Percentiles rank a stretch among this genome's conserved stretches.
Conservation (phyloP, 2,329 filamentous ascomycete genomes). For the Diaporthe sp. region DNA sequence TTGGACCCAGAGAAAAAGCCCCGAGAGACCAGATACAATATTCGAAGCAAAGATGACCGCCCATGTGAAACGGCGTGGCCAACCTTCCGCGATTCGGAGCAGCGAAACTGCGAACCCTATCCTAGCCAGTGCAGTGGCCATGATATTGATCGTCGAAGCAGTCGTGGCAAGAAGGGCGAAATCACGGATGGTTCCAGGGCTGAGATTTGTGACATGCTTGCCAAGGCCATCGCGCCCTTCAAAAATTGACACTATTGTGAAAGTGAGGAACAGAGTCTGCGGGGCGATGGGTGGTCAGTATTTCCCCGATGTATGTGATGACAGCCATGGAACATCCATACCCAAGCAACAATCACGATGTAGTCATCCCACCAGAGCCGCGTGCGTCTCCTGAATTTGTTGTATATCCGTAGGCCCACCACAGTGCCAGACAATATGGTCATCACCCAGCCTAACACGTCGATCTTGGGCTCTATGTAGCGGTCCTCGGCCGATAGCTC, state of each 20-base stretch:
- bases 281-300: neutral
- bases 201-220: constrained; percentile 14
- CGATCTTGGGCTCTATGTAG: constrained; percentile 12
- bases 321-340: neutral
- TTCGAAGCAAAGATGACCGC: constrained; percentile 8
- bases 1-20: constrained; percentile 14
- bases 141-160: neutral
- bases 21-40: constrained; percentile 11
- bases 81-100: constrained; percentile 2
- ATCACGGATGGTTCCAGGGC: neutral
- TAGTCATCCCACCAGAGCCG: constrained; percentile 29
- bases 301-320: neutral
- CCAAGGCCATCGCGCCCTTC: neutral
- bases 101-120: constrained; percentile 20
- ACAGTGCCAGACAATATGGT: neutral
- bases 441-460: constrained; percentile 6
- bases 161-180: neutral
- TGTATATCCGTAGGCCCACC: constrained; percentile 24
- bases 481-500: constrained; percentile 2
- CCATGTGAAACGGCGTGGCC: constrained; percentile 13
- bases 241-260: neutral
- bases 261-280: constrained; percentile 11
- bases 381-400: constrained; percentile 13
- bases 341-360: constrained; percentile 26
- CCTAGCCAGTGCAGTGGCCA: neutral